Conservation (phyloP, 805 yeast species). For the Torulaspora indica region DNA sequence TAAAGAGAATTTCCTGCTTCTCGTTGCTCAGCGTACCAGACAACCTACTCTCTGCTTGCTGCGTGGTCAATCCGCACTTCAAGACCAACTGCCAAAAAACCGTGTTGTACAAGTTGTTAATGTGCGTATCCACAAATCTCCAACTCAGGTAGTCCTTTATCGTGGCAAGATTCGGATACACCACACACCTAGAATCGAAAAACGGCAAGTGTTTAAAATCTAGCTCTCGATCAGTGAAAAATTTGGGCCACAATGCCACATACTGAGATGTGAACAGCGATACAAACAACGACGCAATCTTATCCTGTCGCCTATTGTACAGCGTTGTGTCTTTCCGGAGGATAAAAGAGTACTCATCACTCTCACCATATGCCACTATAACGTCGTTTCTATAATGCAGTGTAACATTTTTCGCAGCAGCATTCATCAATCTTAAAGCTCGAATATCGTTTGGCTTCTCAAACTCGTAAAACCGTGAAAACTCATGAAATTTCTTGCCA, state of each 20-base stretch:
- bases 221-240: constrained; percentile 49
- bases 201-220: constrained; percentile 61
- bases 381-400: constrained; percentile 62
- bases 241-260: constrained; percentile 57
- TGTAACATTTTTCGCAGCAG: constrained; percentile 65
- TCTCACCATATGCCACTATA: constrained; percentile 83
- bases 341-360: constrained; percentile 89
- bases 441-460: constrained; percentile 80
- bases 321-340: constrained; percentile 57
- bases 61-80: constrained; percentile 62
- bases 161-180: constrained; percentile 60
- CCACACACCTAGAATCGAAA: constrained; percentile 87
- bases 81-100: constrained; percentile 82
- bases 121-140: constrained; percentile 97
- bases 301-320: constrained; percentile 77
- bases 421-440: constrained; percentile 78
- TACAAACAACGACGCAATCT: constrained; percentile 75
- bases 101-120: constrained; percentile 90
- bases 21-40: constrained; percentile 77
- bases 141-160: constrained; percentile 83
- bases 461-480: constrained; percentile 68
- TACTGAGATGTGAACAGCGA: constrained; percentile 78
- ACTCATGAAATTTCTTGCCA: constrained; percentile 90
- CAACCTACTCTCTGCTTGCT: constrained; percentile 73
- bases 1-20: constrained; percentile 81